phyloP scores from a whole-genome alignment of 306 rosid species.

The Begonia loranthoides region DNA sequence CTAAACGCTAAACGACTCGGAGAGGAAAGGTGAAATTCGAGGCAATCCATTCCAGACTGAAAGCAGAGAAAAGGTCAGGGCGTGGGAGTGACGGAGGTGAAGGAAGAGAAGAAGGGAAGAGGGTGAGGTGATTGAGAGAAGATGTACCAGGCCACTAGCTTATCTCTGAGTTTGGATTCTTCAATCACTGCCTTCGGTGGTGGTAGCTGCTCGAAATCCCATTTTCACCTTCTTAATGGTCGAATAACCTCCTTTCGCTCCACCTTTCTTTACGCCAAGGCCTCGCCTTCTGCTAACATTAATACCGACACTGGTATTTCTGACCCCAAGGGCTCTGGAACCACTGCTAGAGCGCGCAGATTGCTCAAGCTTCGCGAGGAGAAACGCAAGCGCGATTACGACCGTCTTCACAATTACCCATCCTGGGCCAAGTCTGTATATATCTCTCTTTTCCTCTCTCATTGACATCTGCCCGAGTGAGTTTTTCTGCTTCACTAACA shows the following conservation, averaged over 20 bases:
- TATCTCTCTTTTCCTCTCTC: not conserved
- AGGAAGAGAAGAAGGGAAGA: not conserved
- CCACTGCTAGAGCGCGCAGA: slow-evolving; percentile 72
- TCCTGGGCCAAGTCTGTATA: slow-evolving; percentile 68
- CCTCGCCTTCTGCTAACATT: not conserved
- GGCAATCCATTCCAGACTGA: no score
- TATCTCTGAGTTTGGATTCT: slow-evolving; percentile 2
- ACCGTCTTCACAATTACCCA: slow-evolving; percentile 62
- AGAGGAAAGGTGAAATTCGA: no score
- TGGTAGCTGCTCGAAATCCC: not conserved
- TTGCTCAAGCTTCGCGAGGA: slow-evolving; percentile 67
- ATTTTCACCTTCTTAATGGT: not conserved
- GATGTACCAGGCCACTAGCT: not conserved
- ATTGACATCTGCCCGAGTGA: no score
- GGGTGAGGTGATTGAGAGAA: not conserved
- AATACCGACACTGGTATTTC: not conserved
- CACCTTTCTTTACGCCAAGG: not conserved
- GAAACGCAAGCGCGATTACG: slow-evolving; percentile 53
- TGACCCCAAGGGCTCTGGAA: slow-evolving; percentile 51
- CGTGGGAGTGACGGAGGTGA: not conserved
- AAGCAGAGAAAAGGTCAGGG: no score
- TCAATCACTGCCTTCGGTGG: not conserved
- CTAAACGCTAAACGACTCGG: no score
- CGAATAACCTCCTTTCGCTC: not conserved
- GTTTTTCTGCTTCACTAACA: not conserved